Conservation (phyloP, 768 basidiomycete genomes). For the Pseudohyphozyma bogoriensis region DNA sequence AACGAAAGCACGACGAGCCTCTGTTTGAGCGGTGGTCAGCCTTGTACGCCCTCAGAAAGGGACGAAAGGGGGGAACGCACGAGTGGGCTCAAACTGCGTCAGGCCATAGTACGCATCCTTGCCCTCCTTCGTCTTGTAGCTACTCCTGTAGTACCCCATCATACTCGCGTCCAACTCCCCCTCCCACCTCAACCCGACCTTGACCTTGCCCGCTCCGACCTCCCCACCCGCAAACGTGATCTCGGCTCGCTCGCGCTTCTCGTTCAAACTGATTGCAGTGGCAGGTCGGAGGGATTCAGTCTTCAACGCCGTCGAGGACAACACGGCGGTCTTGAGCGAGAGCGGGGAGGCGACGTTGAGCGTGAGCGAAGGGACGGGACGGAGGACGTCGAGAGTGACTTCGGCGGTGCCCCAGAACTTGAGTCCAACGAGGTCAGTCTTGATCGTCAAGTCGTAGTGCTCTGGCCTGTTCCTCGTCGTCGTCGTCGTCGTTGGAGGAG, state of each 20-base stretch:
- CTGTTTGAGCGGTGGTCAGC: too few relatives aligned
- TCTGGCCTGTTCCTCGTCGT: slow-evolving; percentile 50
- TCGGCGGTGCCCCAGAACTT: slow-evolving; percentile 67
- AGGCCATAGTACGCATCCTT: slow-evolving; percentile 45
- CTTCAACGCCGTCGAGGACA: slow-evolving; percentile 51
- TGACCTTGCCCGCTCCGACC: slow-evolving; percentile 45
- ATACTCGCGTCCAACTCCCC: slow-evolving; percentile 54
- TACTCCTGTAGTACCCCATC: slow-evolving; percentile 26
- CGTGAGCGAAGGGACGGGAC: slow-evolving; percentile 49
- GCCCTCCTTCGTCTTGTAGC: slow-evolving; percentile 24
- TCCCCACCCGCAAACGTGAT: slow-evolving; percentile 47
- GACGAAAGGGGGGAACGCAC: too few relatives aligned
- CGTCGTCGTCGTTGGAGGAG: too few relatives aligned
- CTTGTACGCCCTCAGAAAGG: too few relatives aligned
- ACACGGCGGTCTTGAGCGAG: slow-evolving; percentile 49
- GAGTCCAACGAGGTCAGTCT: slow-evolving; percentile 68
- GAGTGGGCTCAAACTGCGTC: slow-evolving; percentile 92
- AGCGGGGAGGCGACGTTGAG: slow-evolving; percentile 56
- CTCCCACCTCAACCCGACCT: slow-evolving; percentile 58
- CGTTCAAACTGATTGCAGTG: slow-evolving; percentile 48
- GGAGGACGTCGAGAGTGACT: slow-evolving; percentile 58
- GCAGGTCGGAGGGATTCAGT: slow-evolving; percentile 35
- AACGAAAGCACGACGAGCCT: slow-evolving; percentile 36
- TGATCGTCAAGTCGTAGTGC: slow-evolving; percentile 69
- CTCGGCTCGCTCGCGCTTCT: slow-evolving; percentile 54